Evolutionary conservation across 192 early-diverging fungal species (phyloP).

Genomic region (Pecoramyces ruminantium): DNA sequence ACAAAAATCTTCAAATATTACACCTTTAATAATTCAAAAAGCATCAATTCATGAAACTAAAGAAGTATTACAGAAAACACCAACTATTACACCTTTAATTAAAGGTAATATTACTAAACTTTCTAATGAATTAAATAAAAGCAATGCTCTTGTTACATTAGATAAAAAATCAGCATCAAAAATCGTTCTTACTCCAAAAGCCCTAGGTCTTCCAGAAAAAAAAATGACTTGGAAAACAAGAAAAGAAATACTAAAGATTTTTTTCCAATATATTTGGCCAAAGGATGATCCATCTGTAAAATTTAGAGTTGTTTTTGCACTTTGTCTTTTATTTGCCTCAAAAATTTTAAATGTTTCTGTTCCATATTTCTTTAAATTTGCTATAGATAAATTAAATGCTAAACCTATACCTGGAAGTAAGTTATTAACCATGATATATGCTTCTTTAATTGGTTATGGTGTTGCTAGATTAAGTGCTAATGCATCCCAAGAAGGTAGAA

Average conservation of each 20-base stretch:
- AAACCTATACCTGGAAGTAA: slow-evolving; percentile 33
- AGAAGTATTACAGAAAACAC: neutral
- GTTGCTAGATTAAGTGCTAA: slow-evolving; percentile 68
- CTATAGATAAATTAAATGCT: slow-evolving; percentile 71
- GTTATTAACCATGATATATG: neutral
- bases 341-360: slow-evolving; percentile 86
- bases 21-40: too few species aligned
- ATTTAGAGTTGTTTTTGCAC: slow-evolving; percentile 65
- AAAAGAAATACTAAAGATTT: slow-evolving; percentile 44
- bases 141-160: neutral
- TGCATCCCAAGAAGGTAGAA: slow-evolving; percentile 73
- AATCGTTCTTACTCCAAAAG: neutral
- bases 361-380: slow-evolving; percentile 86
- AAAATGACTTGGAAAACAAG: neutral
- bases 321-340: slow-evolving; percentile 65
- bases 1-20: too few species aligned
- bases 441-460: slow-evolving; percentile 81
- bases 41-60: neutral
- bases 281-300: slow-evolving; percentile 69
- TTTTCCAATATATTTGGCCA: slow-evolving; percentile 79
- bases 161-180: neutral
- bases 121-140: neutral
- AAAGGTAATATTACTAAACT: neutral
- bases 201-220: neutral
- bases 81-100: neutral